Percentiles rank a stretch among this genome's conserved stretches.
Evolutionary conservation across 768 basidiomycete genomes (phyloP).

Genomic region (Amanita thiersii): DNA sequence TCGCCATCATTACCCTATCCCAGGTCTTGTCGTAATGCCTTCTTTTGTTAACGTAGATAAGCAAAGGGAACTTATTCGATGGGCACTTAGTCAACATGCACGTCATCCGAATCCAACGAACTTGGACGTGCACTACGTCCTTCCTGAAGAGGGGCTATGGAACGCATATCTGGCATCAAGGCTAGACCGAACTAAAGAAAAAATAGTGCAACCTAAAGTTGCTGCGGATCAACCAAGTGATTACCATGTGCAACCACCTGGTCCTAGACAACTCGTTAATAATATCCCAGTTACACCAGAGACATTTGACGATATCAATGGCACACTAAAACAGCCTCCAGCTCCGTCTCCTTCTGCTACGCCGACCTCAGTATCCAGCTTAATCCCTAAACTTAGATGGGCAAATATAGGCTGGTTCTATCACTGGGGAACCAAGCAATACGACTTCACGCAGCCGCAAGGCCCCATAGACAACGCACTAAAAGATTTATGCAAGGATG

Average conservation of each 20-base stretch:
- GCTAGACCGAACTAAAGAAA: slow-evolving; percentile 21
- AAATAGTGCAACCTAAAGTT: slow-evolving; percentile 39
- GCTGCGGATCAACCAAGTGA: slow-evolving; percentile 15
- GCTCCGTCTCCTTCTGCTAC: slow-evolving; percentile 56
- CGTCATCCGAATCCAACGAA: slow-evolving; percentile 80
- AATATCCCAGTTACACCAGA: slow-evolving; percentile 60
- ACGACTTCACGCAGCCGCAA: slow-evolving; percentile 74
- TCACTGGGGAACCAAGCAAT: slow-evolving; percentile 95
- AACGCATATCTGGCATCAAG: slow-evolving; percentile 36
- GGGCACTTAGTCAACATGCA: slow-evolving; percentile 74
- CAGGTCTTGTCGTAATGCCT: slow-evolving; percentile 84
- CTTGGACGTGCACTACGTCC: slow-evolving; percentile 76
- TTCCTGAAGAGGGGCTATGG: slow-evolving; percentile 80
- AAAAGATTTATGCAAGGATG: slow-evolving; percentile 48
- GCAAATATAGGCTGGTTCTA: slow-evolving; percentile 95
- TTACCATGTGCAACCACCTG: slow-evolving; percentile 21
- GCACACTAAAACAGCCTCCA: slow-evolving; percentile 51
- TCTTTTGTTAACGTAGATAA: slow-evolving; percentile 51
- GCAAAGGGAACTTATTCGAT: slow-evolving; percentile 63
- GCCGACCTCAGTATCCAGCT: slow-evolving; percentile 39
- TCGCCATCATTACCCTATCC: neutral
- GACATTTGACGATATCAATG: slow-evolving; percentile 44
- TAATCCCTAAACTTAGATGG: slow-evolving; percentile 83
- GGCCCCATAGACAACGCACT: slow-evolving; percentile 54
- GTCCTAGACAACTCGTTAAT: slow-evolving; percentile 61